A percentile compares a stretch with the other conserved stretches of the same genome.
Evolutionary conservation across 257 asterid genomes (phyloP).

Genomic region (Solanum bulbocastanum): DNA sequence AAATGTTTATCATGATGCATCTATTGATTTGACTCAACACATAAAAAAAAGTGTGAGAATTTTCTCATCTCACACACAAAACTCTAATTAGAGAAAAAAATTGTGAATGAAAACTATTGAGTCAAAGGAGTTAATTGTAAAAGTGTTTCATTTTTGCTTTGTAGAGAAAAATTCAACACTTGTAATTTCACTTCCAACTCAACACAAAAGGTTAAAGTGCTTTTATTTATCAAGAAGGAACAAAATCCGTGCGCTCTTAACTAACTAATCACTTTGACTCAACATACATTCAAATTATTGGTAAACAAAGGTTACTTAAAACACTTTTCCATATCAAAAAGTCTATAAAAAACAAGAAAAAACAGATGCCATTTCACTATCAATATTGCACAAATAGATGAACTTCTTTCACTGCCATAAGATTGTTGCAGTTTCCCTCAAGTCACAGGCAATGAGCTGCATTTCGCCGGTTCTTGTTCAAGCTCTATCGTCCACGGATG

Average conservation of each 20-base stretch:
- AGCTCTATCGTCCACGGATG: neutral
- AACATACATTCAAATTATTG: neutral
- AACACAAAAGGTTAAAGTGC: neutral
- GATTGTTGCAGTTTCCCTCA: neutral
- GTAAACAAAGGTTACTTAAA: neutral
- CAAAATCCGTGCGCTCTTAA: neutral
- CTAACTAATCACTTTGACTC: neutral
- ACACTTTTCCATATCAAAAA: neutral
- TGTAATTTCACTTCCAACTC: neutral
- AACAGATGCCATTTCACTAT: neutral
- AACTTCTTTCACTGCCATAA: neutral
- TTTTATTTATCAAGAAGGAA: neutral
- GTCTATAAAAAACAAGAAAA: neutral
- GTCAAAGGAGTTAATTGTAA: neutral
- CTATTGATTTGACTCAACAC: neutral
- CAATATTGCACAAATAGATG: neutral
- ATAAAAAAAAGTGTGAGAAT: no score
- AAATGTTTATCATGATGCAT: no score
- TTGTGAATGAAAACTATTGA: neutral
- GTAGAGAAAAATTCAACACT: neutral
- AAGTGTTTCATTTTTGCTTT: neutral
- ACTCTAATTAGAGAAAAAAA: neutral
- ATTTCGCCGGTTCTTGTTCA: neutral
- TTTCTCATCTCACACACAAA: fast-evolving
- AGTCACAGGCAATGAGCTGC: neutral